phyloP scores from a whole-genome alignment of 2,329 filamentous ascomycete species.

The Neofusicoccum sp. region DNA sequence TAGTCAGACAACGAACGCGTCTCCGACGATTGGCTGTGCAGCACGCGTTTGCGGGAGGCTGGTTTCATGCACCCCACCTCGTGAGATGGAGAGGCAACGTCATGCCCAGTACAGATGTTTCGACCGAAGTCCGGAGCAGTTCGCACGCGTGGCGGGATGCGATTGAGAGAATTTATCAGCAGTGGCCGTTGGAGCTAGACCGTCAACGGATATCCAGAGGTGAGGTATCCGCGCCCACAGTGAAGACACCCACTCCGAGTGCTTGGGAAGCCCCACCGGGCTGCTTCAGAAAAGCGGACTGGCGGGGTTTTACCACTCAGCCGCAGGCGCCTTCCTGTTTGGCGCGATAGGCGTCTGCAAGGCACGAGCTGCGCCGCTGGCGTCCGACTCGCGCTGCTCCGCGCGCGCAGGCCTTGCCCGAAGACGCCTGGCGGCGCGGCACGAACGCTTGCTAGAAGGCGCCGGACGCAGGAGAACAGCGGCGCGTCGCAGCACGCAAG shows the following conservation, averaged over 20 bases:
- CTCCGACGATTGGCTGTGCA: neutral
- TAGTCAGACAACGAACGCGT: neutral
- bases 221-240: no score
- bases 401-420: no score
- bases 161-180: no score
- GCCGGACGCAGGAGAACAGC: neutral
- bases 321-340: neutral
- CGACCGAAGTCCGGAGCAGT: neutral
- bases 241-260: no score
- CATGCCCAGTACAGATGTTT: neutral
- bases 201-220: no score
- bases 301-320: neutral
- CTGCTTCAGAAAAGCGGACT: conserved; percentile 8
- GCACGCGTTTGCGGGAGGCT: neutral
- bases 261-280: no score
- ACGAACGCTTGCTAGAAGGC: neutral
- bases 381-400: no score
- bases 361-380: conserved; percentile 10
- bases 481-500: neutral
- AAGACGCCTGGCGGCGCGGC: neutral
- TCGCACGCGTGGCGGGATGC: no score
- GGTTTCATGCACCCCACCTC: conserved; percentile 6
- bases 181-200: no score
- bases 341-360: neutral
- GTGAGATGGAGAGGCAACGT: neutral